Evolutionary conservation across 768 basidiomycete species (phyloP).

Genomic region (Agrocybe pediades): DNA sequence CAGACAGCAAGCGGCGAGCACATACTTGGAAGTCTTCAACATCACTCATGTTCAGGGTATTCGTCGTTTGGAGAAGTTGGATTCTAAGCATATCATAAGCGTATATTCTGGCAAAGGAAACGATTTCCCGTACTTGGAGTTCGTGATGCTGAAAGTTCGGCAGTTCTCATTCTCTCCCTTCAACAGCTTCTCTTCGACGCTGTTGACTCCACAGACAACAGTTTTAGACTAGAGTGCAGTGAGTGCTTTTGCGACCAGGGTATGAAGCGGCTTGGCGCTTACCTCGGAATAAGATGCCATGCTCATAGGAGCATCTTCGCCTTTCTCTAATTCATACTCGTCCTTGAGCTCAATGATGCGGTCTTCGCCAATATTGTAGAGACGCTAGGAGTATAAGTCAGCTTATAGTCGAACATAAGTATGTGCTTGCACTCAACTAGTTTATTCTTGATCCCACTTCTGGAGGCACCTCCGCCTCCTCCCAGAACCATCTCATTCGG

Average conservation of each 20-base stretch:
- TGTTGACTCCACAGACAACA: constrained; percentile 89
- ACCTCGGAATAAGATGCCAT: constrained; percentile 73
- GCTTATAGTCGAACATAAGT: not conserved
- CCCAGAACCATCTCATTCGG: constrained; percentile 77
- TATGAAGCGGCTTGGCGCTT: constrained; percentile 15
- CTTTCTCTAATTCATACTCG: constrained; percentile 75
- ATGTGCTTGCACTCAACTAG: constrained; percentile 54
- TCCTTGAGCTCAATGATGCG: constrained; percentile 55
- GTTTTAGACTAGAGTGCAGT: constrained; percentile 38
- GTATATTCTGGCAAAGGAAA: not conserved
- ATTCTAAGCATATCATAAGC: constrained; percentile 46
- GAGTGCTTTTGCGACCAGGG: not conserved
- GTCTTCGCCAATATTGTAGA: constrained; percentile 62
- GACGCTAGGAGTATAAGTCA: constrained; percentile 45
- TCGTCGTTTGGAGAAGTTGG: constrained; percentile 44
- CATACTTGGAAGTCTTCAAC: constrained; percentile 84
- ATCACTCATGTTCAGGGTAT: constrained; percentile 63
- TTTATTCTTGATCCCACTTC: constrained; percentile 93
- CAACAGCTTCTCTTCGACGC: constrained; percentile 59
- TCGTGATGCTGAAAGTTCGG: constrained; percentile 62
- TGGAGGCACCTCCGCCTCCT: constrained; percentile 86
- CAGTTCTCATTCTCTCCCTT: constrained; percentile 84
- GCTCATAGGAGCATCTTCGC: constrained; percentile 97
- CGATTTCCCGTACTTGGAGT: constrained; percentile 52
- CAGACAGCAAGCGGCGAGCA: not conserved